Conservation (phyloP, 2,329 filamentous ascomycete species). For the Colletotrichum abscissum region DNA sequence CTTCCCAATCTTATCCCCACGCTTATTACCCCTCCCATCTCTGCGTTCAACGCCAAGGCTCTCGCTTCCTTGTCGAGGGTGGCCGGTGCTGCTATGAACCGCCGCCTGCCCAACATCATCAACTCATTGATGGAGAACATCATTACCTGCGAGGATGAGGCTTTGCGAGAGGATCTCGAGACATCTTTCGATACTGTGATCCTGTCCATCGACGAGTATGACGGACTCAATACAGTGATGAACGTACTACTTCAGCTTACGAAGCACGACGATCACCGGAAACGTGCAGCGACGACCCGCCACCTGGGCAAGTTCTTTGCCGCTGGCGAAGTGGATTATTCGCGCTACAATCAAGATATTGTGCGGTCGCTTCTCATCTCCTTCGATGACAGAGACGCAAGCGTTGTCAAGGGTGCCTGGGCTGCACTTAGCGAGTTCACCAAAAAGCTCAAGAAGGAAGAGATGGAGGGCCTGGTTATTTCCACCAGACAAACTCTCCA, state of each 20-base stretch:
- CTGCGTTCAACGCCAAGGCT: constrained; percentile 93
- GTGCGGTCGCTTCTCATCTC: constrained; percentile 90
- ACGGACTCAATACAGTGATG: constrained; percentile 96
- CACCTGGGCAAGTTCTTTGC: constrained; percentile 91
- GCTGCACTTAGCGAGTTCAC: constrained; percentile 87
- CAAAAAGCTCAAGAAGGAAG: constrained; percentile 91
- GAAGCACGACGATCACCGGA: constrained; percentile 92
- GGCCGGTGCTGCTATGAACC: constrained; percentile 89
- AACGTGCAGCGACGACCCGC: constrained; percentile 79
- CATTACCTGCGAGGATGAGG: constrained; percentile 80
- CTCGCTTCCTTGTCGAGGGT: constrained; percentile 94
- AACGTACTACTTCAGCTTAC: constrained; percentile 88
- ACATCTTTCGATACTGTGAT: constrained; percentile 89
- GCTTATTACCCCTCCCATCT: constrained; percentile 88
- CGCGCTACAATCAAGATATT: constrained; percentile 94
- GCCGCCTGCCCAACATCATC: constrained; percentile 88
- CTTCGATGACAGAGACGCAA: constrained; percentile 86
- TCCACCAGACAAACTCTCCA: constrained; percentile 89
- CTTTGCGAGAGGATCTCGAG: constrained; percentile 78
- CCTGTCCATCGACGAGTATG: constrained; percentile 92
- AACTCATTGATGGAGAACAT: constrained; percentile 96
- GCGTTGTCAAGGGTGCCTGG: constrained; percentile 92
- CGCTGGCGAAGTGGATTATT: constrained; percentile 85
- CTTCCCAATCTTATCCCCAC: constrained; percentile 96
- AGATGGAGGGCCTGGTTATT: constrained; percentile 93